Evolutionary conservation across 495 filamentous ascomycete genomes (phyloP), one percentile per base, ranked within the genome.

Genomic region (Penicillium ochrochloron): DNA sequence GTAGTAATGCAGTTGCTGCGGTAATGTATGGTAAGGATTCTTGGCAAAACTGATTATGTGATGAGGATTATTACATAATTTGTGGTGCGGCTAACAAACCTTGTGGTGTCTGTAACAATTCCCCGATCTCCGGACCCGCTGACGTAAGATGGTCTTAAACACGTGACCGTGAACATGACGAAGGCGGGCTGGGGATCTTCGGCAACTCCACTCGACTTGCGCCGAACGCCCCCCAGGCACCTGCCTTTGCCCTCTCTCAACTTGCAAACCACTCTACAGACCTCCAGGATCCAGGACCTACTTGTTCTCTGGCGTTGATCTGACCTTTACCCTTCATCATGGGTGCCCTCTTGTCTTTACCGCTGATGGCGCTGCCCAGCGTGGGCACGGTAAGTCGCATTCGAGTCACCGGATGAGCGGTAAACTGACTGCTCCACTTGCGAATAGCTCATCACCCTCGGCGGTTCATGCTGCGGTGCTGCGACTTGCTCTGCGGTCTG

Each of bases 401-500:
- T 29, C 59, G 50, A 33, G 17, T 53, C 63, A 17, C 15, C 52
- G 23, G 21, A 51, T 39, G 68, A 96, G 92, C 64, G 25, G 17
- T 50, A 59, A 29, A 61, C 64, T 70, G 42, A 70, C 59, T 33
- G 29, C 54, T 52, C 21, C 51, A 35, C 61, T 61, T 23, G 8
- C 57, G 15, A 50, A 59, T 69, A 97, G 94, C 64, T 97, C 60
- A 75, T 91, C 54, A 90, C 89, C 15, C 88, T 92, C 66, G 89
- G 79, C 54, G 89, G 87, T 50, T 97, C 92, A 66, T 97, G 94
- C 76, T 99, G 94, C 73, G 94, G 94, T 69, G 94, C 94, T 23
- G 93, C 94, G 44, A 96, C 95, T 52, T 97, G 94, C 77, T 95
- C 91, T 65, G 92, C 93, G 60, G 90, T 97, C 27, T 98, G 92